Conservation (phyloP, 257 asterid genomes). For the Fraxinus excelsior region DNA sequence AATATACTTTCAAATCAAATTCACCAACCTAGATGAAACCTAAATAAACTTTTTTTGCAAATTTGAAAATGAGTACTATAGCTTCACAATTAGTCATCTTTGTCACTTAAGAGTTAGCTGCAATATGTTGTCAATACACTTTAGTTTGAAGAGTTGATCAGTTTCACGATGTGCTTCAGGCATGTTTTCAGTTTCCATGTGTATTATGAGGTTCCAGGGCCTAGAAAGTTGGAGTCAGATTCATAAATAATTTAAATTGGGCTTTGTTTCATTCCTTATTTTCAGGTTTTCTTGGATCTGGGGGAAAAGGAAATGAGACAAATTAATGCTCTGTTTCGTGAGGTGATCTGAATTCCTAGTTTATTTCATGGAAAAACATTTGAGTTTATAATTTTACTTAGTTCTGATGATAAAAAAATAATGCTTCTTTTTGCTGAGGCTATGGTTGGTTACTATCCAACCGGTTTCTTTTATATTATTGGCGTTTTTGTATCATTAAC, state of each 20-base stretch:
- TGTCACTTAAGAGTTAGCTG: slow-evolving; percentile 11
- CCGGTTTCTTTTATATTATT: background rate
- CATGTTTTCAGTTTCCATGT: slow-evolving; percentile 1
- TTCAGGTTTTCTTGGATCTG: slow-evolving; percentile 85
- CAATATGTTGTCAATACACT: slow-evolving; percentile 12
- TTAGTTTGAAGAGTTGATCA: slow-evolving; percentile 10
- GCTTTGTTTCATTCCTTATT: slow-evolving; percentile 23
- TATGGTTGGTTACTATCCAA: background rate
- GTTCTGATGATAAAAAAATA: background rate
- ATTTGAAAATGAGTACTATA: slow-evolving; percentile 1
- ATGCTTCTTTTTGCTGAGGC: background rate
- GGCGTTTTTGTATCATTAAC: background rate
- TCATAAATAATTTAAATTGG: slow-evolving; percentile 10
- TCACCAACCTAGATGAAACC: background rate
- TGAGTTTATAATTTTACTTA: background rate
- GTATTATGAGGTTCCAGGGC: slow-evolving; percentile 18
- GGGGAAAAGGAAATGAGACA: slow-evolving; percentile 77
- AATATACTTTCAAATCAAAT: slow-evolving; percentile 9
- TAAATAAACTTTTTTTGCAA: background rate
- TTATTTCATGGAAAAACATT: background rate
- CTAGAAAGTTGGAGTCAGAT: slow-evolving; percentile 21
- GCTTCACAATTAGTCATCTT: slow-evolving; percentile 17
- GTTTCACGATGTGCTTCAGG: slow-evolving; percentile 15
- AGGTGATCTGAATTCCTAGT: slow-evolving; percentile 50
- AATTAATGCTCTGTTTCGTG: slow-evolving; percentile 71